Percentiles rank a stretch among this genome's conserved stretches.
Conservation (phyloP, 148 eudicot species). For the Cornus kousa region DNA sequence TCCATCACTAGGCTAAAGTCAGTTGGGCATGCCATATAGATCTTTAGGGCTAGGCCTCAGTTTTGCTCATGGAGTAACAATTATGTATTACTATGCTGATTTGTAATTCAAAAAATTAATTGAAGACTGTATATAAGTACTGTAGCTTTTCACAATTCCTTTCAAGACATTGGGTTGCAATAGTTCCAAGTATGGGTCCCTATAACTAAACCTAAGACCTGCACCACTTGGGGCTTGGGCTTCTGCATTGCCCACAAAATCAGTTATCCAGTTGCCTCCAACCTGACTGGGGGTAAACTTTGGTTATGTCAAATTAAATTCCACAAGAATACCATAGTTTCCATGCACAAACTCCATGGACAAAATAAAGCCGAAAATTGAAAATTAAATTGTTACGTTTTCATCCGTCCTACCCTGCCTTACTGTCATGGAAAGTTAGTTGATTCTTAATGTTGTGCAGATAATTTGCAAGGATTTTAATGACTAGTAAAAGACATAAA, state of each 20-base stretch:
- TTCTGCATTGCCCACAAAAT: not conserved
- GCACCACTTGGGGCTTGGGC: conserved; percentile 1
- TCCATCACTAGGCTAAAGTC: not conserved
- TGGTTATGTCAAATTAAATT: not conserved
- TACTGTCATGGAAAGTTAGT: not conserved
- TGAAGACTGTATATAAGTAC: not conserved
- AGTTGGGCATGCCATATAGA: not conserved
- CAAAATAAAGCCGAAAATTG: not conserved
- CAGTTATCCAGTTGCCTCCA: not conserved
- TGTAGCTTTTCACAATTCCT: not conserved
- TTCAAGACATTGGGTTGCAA: not conserved
- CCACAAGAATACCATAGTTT: not conserved
- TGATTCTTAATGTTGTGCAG: not conserved
- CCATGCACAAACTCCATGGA: not conserved
- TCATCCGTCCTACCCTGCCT: not conserved
- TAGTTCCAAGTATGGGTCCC: not conserved
- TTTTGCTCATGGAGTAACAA: not conserved
- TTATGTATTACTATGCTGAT: not conserved
- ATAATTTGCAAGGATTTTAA: conserved; percentile 14
- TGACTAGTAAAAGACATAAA: conserved; percentile 14
- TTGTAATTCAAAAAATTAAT: too few relatives aligned
- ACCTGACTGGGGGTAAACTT: not conserved
- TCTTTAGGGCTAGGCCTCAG: not conserved
- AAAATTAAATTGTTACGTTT: not conserved
- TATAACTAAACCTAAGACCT: not conserved